phyloP scores from a whole-genome alignment of 1,139 yeast species.

The Kurtzmaniella quercitrusa region DNA sequence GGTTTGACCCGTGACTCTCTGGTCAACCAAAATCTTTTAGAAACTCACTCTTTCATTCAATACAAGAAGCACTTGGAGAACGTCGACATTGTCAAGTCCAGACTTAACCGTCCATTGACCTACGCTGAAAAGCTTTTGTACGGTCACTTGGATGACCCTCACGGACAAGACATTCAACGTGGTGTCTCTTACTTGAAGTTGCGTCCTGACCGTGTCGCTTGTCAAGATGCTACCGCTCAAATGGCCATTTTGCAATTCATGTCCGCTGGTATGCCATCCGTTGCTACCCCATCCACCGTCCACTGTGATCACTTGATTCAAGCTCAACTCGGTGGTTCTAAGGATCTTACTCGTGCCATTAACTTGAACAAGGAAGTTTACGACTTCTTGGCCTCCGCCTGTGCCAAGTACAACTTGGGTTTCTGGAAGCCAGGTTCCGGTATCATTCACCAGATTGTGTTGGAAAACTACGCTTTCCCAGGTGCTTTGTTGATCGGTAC shows the following conservation, averaged over 20 bases:
- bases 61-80: slow-evolving; percentile 80
- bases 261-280: slow-evolving; percentile 94
- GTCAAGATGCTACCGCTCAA: slow-evolving; percentile 99
- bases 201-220: slow-evolving; percentile 99
- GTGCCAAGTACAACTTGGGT: slow-evolving; percentile 97
- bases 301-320: slow-evolving; percentile 99
- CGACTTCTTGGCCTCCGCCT: slow-evolving; percentile 89
- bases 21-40: slow-evolving; percentile 89
- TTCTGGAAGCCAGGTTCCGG: slow-evolving; percentile 99
- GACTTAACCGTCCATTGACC: slow-evolving; percentile 91
- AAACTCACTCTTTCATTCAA: slow-evolving; percentile 74
- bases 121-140: slow-evolving; percentile 95
- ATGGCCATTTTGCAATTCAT: slow-evolving; percentile 98
- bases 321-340: slow-evolving; percentile 91
- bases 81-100: slow-evolving; percentile 78
- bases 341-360: slow-evolving; percentile 92
- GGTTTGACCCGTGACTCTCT: slow-evolving; percentile 84
- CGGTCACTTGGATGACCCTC: slow-evolving; percentile 96
- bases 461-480: slow-evolving; percentile 98
- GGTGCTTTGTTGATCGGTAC: slow-evolving; percentile 97
- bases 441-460: slow-evolving; percentile 94
- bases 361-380: slow-evolving; percentile 93
- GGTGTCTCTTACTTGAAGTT: slow-evolving; percentile 95
- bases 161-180: slow-evolving; percentile 90
- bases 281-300: slow-evolving; percentile 95